A percentile compares a stretch with the other conserved stretches of the same genome.
These are phyloP conservation scores for Ampelomyces quisqualis DNA, from an alignment of 2,329 filamentous ascomycete species.

Conservation along the genomic window DNA sequence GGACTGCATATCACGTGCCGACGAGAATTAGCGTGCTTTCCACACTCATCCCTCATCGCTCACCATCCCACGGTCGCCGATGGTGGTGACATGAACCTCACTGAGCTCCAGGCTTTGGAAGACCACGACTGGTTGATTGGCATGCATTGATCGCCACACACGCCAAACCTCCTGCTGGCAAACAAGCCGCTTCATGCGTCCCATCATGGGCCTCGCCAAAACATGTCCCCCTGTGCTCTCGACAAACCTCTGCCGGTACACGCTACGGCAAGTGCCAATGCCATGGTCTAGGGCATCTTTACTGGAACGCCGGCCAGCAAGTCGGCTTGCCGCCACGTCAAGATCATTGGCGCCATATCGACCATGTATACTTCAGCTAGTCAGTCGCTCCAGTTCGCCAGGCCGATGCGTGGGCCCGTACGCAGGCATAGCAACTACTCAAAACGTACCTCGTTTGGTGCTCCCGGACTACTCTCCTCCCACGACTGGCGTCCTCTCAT, in stretches of 20 bases:
- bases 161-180: background rate
- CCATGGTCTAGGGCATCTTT: too few species aligned
- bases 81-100: background rate
- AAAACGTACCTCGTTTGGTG: conserved; percentile 11
- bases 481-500: conserved; percentile 67
- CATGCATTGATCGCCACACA: background rate
- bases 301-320: background rate
- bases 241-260: too few species aligned
- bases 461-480: conserved; percentile 62
- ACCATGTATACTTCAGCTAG: background rate
- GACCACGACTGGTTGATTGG: too few species aligned
- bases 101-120: too few species aligned
- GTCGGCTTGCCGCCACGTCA: background rate
- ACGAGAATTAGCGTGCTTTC: conserved; percentile 14
- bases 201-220: too few species aligned
- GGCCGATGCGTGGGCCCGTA: conserved; percentile 1
- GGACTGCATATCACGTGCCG: conserved; percentile 13
- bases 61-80: background rate
- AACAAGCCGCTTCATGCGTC: too few species aligned
- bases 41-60: background rate
- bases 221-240: too few species aligned
- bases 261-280: too few species aligned
- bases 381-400: background rate
- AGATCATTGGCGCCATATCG: background rate
- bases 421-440: conserved; percentile 18